Conservation (phyloP, 345 rosid species). For the Eucalyptus erythrocorys region DNA sequence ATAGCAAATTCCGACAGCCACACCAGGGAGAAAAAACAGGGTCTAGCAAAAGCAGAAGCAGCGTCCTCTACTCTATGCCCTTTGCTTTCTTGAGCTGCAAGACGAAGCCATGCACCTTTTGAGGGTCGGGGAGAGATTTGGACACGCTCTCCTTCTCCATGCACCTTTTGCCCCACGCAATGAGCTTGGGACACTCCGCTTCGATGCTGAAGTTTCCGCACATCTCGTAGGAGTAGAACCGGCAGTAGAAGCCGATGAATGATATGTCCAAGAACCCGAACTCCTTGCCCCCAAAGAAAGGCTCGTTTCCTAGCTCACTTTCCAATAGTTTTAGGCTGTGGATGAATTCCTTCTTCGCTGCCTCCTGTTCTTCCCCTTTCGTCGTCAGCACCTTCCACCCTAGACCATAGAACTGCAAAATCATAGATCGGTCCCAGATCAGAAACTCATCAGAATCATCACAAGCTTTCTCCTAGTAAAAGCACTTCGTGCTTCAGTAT, state of each 20-base stretch:
- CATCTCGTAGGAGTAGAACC: slow-evolving; percentile 15
- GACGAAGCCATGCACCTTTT: slow-evolving; percentile 1
- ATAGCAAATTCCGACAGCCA: background rate
- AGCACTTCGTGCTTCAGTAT: background rate
- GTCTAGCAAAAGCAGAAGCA: background rate
- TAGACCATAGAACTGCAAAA: slow-evolving; percentile 1
- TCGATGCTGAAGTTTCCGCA: slow-evolving; percentile 12
- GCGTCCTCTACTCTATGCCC: background rate
- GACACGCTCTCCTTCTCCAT: slow-evolving; percentile 16
- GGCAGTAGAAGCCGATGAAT: background rate
- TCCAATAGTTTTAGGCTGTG: slow-evolving; percentile 10
- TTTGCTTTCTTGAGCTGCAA: background rate
- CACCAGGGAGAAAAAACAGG: background rate
- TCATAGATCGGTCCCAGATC: background rate
- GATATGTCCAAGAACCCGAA: slow-evolving; percentile 13
- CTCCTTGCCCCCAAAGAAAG: slow-evolving; percentile 13
- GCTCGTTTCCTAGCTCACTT: slow-evolving; percentile 13
- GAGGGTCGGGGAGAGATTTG: slow-evolving; percentile 5
- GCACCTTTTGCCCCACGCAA: slow-evolving; percentile 29
- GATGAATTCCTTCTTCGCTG: slow-evolving; percentile 8
- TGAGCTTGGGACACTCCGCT: slow-evolving; percentile 18
- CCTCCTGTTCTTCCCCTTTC: slow-evolving; percentile 7
- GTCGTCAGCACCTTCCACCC: background rate
- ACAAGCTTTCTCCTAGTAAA: background rate
- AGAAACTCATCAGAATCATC: background rate